Conservation (phyloP, 1,284 basidiomycete species). For the Wallemia ichthyophaga region DNA sequence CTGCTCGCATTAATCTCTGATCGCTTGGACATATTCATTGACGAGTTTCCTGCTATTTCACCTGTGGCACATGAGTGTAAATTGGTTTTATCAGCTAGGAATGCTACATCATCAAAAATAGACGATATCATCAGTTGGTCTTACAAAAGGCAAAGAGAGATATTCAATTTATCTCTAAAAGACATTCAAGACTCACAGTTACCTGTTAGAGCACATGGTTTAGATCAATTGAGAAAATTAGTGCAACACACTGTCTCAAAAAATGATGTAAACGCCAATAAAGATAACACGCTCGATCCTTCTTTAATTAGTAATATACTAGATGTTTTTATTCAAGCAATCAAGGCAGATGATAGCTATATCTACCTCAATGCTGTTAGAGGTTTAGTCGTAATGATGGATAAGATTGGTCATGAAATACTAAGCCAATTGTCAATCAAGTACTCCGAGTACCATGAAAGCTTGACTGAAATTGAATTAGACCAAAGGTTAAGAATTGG, state of each 20-base stretch:
- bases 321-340: constrained; percentile 52
- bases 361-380: constrained; percentile 79
- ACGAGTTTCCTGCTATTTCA: constrained; percentile 22
- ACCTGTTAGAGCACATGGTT: constrained; percentile 80
- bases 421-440: constrained; percentile 30
- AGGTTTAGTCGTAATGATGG: constrained; percentile 53
- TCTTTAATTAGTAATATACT: constrained; percentile 53
- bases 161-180: constrained; percentile 60
- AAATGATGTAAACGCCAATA: constrained; percentile 5
- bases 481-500: constrained; percentile 54
- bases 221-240: constrained; percentile 48
- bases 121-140: constrained; percentile 8
- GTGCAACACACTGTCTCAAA: constrained; percentile 18
- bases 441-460: constrained; percentile 22
- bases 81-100: constrained; percentile 46
- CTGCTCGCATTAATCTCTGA: constrained; percentile 38
- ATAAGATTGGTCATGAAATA: constrained; percentile 38
- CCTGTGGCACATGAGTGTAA: constrained; percentile 40
- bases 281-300: constrained; percentile 18
- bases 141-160: constrained; percentile 21
- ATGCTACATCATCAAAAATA: constrained; percentile 25
- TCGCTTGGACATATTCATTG: constrained; percentile 28
- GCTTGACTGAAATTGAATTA: constrained; percentile 21
- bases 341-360: constrained; percentile 82
- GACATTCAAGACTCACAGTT: constrained; percentile 70